Evolutionary conservation across 495 filamentous ascomycete genomes (phyloP), one percentile per base, ranked within the genome.

Genomic region (Aspergillus sclerotioniger): DNA sequence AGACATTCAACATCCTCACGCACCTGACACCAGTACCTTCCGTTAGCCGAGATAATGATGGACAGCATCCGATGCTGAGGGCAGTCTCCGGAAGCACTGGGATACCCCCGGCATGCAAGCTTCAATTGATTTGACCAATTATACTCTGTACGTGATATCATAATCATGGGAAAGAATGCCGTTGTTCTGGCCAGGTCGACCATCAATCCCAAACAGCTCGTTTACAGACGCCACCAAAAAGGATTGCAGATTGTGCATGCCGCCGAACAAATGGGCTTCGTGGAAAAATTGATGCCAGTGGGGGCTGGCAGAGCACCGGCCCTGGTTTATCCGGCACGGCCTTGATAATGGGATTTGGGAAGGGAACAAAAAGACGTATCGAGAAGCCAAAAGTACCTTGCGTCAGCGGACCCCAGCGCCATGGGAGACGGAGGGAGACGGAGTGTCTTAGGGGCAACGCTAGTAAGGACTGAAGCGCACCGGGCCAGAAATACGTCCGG

Each of bases 301-400:
- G 56, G 44, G 56, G 53, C 9, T 17, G n/a, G 29, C 33, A 33
- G 41, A 10, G 13, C 19, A 28, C 19, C 16, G 47, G 47, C 21
- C 15, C 21, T 31, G 47, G 47, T 50, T 50, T 32, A n/a, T 50
- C 47, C 25, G 47, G 16, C 31, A 17, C 31, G 25, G 25, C 31
- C 19, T 28, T 32, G 25, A 50, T 28, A 28, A 50, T 32, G 25
- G 52, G 46, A 46, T n/a, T n/a, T n/a, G n/a, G n/a, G n/a, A 37
- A 54, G n/a, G 1, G 15, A 46, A 28, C 37, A 17, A 56, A 58
- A 46, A 60, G 57, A 60, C 57, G 43, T 61, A n/a, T 58, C 54
- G 41, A 37, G 58, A 56, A 37, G 46, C 4, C 55, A 61, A 64
- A 61, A 61, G 62, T 64, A 61, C 60, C 35, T 53, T 58, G 54